A percentile compares a stretch with the other conserved stretches of the same genome.
Conservation (phyloP, 176 grass and related monocot species). For the Ensete ventricosum region DNA sequence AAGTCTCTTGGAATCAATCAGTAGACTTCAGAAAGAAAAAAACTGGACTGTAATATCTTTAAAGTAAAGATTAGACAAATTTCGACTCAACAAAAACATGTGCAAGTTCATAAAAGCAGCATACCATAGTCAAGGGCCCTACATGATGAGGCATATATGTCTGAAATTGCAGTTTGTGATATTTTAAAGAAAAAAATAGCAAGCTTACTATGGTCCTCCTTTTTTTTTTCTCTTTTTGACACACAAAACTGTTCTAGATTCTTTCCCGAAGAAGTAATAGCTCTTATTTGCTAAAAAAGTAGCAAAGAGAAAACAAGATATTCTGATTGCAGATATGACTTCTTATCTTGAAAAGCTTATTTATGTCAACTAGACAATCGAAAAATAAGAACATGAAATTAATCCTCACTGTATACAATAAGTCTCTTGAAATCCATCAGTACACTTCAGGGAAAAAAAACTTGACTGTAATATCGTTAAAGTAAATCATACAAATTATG, state of each 20-base stretch:
- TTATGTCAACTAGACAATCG: no score
- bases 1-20: no score
- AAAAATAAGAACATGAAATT: no score
- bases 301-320: not conserved
- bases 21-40: no score
- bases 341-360: no score
- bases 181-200: not conserved
- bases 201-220: no score
- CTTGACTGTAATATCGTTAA: not conserved
- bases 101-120: constrained; percentile 9
- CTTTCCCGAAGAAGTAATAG: not conserved
- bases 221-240: no score
- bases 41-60: not conserved
- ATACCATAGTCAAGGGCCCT: constrained; percentile 68
- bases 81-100: not conserved
- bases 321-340: no score
- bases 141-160: not conserved
- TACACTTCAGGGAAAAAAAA: not conserved
- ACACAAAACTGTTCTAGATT: no score
- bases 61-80: not conserved
- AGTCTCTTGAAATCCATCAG: no score
- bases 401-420: no score
- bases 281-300: not conserved
- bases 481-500: not conserved
- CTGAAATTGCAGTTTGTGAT: not conserved